Base-by-base conservation (phyloP, 805 yeast genomes). In the Lachancea nothofagi region DNA sequence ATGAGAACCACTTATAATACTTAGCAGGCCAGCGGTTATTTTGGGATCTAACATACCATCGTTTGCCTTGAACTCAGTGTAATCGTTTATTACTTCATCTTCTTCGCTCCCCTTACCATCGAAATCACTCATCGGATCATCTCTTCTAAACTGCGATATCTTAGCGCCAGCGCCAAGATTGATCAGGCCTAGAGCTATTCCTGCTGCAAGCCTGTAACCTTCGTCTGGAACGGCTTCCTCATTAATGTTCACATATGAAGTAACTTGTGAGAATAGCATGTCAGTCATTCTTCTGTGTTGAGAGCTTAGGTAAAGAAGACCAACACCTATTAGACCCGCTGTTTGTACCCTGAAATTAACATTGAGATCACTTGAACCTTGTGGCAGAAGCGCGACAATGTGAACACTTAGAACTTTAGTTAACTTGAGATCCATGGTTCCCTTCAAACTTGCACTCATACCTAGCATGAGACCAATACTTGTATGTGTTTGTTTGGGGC, bases 361-460 rank as follows among this genome's bases (percentile, higher is more conserved):
- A 58, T 90, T 86, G 51, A 93, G 69, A 57, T 88, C 95, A 32
- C 82, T 83, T 0, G 97, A 88, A 0, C 97, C 97, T 9, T 76
- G 77, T 0, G 99, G 99, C 20, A 94, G 66, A 24, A 93, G 64
- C 0, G 97, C 96, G 10, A 83, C 88, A 10, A 93, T 85, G 60
- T 93, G 98, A 13, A 93, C 96, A 5, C 95, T 82, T 29, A 93
- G 65, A 0, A 93, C 96, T 54, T 88, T 90, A 0, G 96, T 87
- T 33, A 93, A 66, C 51, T 87, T 88, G 32, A 79, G 69, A 64
- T 93, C 89, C 86, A 83, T 83, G 0, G 89, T 69, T 2, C 97
- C 89, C 48, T 70, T 70, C 43, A 79, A 66, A 61, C 96, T 85
- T 0, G 96, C 96, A 14, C 96, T 78, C 86, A 90, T 82, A 1